These are phyloP conservation scores for Pythium periplocum DNA, from an alignment of 352 stramenopile species.

Conservation along the genomic window DNA sequence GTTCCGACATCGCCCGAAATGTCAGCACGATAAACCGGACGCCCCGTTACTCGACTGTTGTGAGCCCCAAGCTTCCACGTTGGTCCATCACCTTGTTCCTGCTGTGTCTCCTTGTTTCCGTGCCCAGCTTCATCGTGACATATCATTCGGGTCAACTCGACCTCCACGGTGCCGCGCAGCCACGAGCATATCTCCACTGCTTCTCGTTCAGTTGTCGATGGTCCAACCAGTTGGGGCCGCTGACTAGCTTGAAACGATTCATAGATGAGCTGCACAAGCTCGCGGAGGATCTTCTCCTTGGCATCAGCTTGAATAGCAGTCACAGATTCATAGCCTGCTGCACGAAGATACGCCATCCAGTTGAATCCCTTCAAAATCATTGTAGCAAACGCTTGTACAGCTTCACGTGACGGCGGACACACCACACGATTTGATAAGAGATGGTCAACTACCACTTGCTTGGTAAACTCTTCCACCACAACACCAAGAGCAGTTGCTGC, in stretches of 20 bases:
- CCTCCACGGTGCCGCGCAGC: no score
- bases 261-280: conserved; percentile 11
- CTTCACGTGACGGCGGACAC: no score
- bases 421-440: not conserved
- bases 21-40: conserved; percentile 14
- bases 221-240: no score
- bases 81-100: no score
- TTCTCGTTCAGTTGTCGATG: no score
- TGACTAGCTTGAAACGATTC: not conserved
- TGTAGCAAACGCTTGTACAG: conserved; percentile 34
- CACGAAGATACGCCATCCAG: conserved; percentile 20
- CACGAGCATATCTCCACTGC: no score
- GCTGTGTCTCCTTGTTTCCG: conserved; percentile 4
- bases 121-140: conserved; percentile 6
- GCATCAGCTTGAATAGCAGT: conserved; percentile 1
- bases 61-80: not conserved
- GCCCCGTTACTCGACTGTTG: conserved; percentile 7
- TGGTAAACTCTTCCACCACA: conserved; percentile 72
- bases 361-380: conserved; percentile 56
- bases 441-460: conserved; percentile 40
- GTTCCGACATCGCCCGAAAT: conserved; percentile 6
- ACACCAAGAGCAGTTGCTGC: conserved; percentile 64
- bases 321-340: conserved; percentile 2
- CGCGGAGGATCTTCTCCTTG: not conserved
- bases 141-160: not conserved